These are phyloP conservation scores for Hemisphaericaspora lyxosophila DNA, from an alignment of 1,139 yeast species.

Conservation along the genomic window DNA sequence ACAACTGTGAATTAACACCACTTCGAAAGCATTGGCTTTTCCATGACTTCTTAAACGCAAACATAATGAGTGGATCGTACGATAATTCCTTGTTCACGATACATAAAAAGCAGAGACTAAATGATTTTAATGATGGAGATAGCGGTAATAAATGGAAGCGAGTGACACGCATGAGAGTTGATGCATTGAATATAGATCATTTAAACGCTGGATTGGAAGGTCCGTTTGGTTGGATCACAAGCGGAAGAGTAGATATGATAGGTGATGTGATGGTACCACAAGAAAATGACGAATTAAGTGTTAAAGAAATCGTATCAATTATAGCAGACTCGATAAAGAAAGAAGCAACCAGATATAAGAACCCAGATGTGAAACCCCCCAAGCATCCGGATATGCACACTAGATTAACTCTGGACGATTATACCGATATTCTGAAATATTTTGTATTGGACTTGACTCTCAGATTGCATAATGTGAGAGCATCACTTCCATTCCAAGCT, in stretches of 20 bases:
- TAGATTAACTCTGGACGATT: slow-evolving; percentile 26
- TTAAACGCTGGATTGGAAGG: slow-evolving; percentile 87
- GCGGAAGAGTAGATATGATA: slow-evolving; percentile 87
- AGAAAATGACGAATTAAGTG: slow-evolving; percentile 47
- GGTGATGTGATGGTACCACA: slow-evolving; percentile 86
- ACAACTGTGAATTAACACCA: slow-evolving; percentile 76
- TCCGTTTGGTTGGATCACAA: slow-evolving; percentile 95
- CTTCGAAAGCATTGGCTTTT: slow-evolving; percentile 91
- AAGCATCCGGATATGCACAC: slow-evolving; percentile 32
- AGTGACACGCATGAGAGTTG: slow-evolving; percentile 79
- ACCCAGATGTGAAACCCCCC: slow-evolving; percentile 31
- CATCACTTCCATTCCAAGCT: slow-evolving; percentile 83
- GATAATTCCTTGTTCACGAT: slow-evolving; percentile 92
- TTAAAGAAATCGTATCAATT: slow-evolving; percentile 39
- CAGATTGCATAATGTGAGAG: slow-evolving; percentile 79
- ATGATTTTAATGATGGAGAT: slow-evolving; percentile 32
- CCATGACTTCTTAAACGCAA: slow-evolving; percentile 82
- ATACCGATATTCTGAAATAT: slow-evolving; percentile 46
- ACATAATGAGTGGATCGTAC: slow-evolving; percentile 83
- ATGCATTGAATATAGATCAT: slow-evolving; percentile 83
- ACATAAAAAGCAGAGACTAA: slow-evolving; percentile 68
- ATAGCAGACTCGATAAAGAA: slow-evolving; percentile 42
- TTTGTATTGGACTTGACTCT: slow-evolving; percentile 78
- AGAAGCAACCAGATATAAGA: slow-evolving; percentile 40
- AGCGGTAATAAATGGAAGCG: slow-evolving; percentile 46